phyloP scores from a whole-genome alignment of 495 filamentous ascomycete genomes.

The Lasiosphaeria miniovina region DNA sequence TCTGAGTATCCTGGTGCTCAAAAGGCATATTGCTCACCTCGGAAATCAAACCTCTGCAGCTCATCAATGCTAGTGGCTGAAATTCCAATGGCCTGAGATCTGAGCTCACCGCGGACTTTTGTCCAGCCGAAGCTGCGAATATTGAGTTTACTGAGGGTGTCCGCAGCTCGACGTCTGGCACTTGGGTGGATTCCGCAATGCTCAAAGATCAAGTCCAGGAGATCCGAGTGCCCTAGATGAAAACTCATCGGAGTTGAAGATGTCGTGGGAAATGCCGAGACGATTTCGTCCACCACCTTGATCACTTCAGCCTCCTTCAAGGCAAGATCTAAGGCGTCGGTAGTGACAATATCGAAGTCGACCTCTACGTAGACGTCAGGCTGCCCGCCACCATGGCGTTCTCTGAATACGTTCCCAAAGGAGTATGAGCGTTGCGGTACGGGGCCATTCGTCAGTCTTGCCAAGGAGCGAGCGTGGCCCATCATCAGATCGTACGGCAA shows the following conservation, averaged over 20 bases:
- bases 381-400: slow-evolving; percentile 67
- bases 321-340: slow-evolving; percentile 74
- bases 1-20: neutral
- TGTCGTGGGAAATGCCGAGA: slow-evolving; percentile 75
- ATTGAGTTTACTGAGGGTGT: slow-evolving; percentile 84
- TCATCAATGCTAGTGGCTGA: slow-evolving; percentile 91
- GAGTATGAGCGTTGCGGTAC: slow-evolving; percentile 75
- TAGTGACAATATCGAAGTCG: slow-evolving; percentile 90
- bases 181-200: slow-evolving; percentile 73
- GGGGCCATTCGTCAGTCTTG: slow-evolving; percentile 57
- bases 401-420: slow-evolving; percentile 87
- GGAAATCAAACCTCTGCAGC: slow-evolving; percentile 83
- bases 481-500: slow-evolving; percentile 89
- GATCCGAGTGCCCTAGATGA: slow-evolving; percentile 83
- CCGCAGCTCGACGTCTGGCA: slow-evolving; percentile 70
- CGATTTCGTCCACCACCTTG: slow-evolving; percentile 90
- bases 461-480: slow-evolving; percentile 82
- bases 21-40: slow-evolving; percentile 51
- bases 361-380: slow-evolving; percentile 83
- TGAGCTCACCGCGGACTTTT: slow-evolving; percentile 79
- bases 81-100: slow-evolving; percentile 73
- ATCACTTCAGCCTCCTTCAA: slow-evolving; percentile 92
- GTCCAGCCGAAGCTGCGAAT: slow-evolving; percentile 78
- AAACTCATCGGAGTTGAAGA: slow-evolving; percentile 76
- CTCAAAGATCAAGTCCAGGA: slow-evolving; percentile 81